Percentiles rank a stretch among this genome's conserved stretches.
Evolutionary conservation across 2,329 filamentous ascomycete species (phyloP).

Genomic region (Cyphellophora europaea): DNA sequence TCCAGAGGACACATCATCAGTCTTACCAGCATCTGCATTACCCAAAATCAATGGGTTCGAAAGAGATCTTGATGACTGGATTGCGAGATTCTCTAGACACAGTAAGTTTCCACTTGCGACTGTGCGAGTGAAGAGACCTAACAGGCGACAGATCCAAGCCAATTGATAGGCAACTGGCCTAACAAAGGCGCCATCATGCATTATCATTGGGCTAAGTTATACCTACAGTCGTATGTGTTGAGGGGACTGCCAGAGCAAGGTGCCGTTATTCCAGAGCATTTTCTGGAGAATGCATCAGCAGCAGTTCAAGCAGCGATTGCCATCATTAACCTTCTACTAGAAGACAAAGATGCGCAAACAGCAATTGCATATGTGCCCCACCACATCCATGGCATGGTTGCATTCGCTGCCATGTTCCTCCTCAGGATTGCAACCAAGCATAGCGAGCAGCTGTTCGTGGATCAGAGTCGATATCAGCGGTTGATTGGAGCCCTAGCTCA

Average conservation of each 20-base stretch:
- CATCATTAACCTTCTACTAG: slow-evolving; percentile 32
- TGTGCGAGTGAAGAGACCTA: no score
- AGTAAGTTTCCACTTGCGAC: no score
- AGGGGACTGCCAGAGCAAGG: slow-evolving; percentile 37
- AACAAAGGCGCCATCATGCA: slow-evolving; percentile 41
- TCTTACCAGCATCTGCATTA: slow-evolving; percentile 29
- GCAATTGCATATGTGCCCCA: slow-evolving; percentile 34
- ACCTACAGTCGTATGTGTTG: slow-evolving; percentile 41
- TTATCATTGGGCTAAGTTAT: slow-evolving; percentile 42
- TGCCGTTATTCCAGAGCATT: slow-evolving; percentile 24
- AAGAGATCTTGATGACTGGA: slow-evolving; percentile 29
- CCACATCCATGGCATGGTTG: slow-evolving; percentile 39
- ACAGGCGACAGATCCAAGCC: slow-evolving; percentile 33
- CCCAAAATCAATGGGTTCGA: slow-evolving; percentile 31
- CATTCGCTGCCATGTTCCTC: slow-evolving; percentile 37
- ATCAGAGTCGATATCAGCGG: slow-evolving; percentile 17
- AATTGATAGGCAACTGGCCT: slow-evolving; percentile 39
- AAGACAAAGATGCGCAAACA: slow-evolving; percentile 33
- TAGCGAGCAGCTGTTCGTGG: slow-evolving; percentile 25
- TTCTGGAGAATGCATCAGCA: slow-evolving; percentile 32
- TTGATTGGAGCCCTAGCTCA: slow-evolving; percentile 22
- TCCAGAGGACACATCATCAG: slow-evolving; percentile 26
- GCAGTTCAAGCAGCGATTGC: slow-evolving; percentile 33
- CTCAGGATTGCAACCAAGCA: slow-evolving; percentile 35
- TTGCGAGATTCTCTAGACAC: slow-evolving; percentile 18